Percentiles rank a stretch among this genome's conserved stretches.
Conservation (phyloP, 345 rosid species). For the Mercurialis annua region DNA sequence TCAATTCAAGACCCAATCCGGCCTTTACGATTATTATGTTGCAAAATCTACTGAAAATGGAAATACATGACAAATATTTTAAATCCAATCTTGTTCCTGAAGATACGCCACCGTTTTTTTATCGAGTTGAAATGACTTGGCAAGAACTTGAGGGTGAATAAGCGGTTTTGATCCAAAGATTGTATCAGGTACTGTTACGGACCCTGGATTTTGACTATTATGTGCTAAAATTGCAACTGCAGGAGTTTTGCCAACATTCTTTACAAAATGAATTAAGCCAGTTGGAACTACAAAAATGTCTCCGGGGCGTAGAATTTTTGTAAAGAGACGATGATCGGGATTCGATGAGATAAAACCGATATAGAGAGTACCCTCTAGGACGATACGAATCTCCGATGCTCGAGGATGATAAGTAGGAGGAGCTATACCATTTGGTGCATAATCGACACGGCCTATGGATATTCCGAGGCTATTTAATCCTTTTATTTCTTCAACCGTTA, state of each 20-base stretch:
- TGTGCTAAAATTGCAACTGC: constrained; percentile 6
- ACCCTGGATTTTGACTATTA: constrained; percentile 16
- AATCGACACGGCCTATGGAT: constrained; percentile 15
- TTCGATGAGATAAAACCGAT: constrained; percentile 17
- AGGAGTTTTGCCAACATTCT: constrained; percentile 7
- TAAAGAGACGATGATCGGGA: constrained; percentile 1
- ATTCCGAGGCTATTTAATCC: too few relatives aligned
- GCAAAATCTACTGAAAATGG: too few relatives aligned
- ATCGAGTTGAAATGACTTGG: constrained; percentile 16
- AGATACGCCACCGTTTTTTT: neutral
- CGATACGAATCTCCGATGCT: constrained; percentile 9
- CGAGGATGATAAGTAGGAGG: constrained; percentile 21
- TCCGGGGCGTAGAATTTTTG: constrained; percentile 8
- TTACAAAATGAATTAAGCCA: constrained; percentile 18
- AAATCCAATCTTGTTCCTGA: neutral
- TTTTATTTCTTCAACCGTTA: neutral
- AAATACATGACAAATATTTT: too few relatives aligned
- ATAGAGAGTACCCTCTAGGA: constrained; percentile 16
- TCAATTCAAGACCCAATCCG: too few relatives aligned
- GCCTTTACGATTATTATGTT: too few relatives aligned
- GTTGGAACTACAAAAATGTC: constrained; percentile 20
- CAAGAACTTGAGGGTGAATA: constrained; percentile 13
- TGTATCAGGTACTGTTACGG: constrained; percentile 3
- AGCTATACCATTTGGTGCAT: too few relatives aligned
- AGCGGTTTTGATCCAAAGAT: constrained; percentile 4